These are phyloP conservation scores for Carnegiea gigantea DNA, from an alignment of 179 eudicot genomes.

Conservation along the genomic window DNA sequence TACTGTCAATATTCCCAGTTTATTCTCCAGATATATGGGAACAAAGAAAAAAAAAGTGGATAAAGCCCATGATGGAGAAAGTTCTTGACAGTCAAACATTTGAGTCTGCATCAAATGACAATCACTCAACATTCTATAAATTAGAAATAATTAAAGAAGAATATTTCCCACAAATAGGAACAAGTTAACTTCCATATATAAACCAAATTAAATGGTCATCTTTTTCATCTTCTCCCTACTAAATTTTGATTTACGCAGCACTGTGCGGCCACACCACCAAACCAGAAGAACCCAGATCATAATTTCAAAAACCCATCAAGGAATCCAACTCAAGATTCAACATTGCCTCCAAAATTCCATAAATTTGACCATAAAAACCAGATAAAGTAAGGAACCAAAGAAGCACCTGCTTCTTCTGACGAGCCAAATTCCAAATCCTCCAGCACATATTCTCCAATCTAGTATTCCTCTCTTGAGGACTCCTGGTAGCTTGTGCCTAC, in stretches of 20 bases:
- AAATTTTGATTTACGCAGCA: neutral
- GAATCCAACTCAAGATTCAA: neutral
- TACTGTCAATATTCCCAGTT: slow-evolving; percentile 4
- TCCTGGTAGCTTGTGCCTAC: slow-evolving; percentile 52
- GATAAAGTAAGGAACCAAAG: neutral
- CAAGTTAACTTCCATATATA: neutral
- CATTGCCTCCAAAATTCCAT: slow-evolving; percentile 8
- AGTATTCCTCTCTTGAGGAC: slow-evolving; percentile 46
- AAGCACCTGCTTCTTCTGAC: slow-evolving; percentile 48
- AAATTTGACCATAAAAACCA: neutral
- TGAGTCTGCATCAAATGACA: slow-evolving; percentile 7
- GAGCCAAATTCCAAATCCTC: slow-evolving; percentile 57
- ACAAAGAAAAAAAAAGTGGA: slow-evolving; percentile 6
- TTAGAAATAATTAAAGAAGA: neutral
- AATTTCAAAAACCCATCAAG: neutral
- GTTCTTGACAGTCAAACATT: neutral
- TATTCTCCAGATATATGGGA: slow-evolving; percentile 5
- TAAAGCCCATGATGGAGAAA: slow-evolving; percentile 9
- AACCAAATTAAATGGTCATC: too few species aligned
- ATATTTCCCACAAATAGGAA: slow-evolving; percentile 4
- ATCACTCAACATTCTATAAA: slow-evolving; percentile 7
- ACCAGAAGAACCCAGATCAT: slow-evolving; percentile 6
- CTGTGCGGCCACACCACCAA: neutral
- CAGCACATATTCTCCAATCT: slow-evolving; percentile 54
- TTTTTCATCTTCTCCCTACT: neutral